Evolutionary conservation across 768 basidiomycete species (phyloP).

Genomic region (Lactarius deliciosus): DNA sequence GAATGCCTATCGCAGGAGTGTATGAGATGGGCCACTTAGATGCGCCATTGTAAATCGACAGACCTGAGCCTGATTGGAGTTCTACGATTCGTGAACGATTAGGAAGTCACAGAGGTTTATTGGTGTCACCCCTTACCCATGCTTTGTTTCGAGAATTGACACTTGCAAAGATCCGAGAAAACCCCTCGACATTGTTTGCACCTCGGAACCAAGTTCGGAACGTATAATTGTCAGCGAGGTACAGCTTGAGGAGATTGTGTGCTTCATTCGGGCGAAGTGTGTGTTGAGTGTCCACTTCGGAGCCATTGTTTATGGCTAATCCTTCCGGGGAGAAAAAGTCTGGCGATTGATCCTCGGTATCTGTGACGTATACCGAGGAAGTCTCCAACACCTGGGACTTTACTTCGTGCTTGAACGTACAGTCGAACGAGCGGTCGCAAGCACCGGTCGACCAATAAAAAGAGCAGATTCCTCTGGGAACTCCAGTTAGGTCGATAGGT

Average conservation of each 20-base stretch:
- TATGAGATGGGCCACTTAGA: neutral
- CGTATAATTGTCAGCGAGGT: slow-evolving; percentile 30
- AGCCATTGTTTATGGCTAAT: slow-evolving; percentile 29
- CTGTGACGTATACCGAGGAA: neutral
- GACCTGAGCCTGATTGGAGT: slow-evolving; percentile 36
- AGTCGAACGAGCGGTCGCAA: slow-evolving; percentile 34
- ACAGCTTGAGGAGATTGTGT: slow-evolving; percentile 34
- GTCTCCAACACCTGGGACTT: slow-evolving; percentile 12
- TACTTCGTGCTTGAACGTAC: slow-evolving; percentile 32
- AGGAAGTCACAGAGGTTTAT: neutral
- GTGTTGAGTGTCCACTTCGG: slow-evolving; percentile 16
- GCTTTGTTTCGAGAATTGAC: slow-evolving; percentile 31
- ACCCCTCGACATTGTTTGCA: slow-evolving; percentile 32
- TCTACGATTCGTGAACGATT: slow-evolving; percentile 20
- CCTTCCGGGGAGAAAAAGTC: slow-evolving; percentile 33
- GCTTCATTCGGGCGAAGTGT: slow-evolving; percentile 31
- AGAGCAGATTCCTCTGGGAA: slow-evolving; percentile 33
- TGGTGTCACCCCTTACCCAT: slow-evolving; percentile 29
- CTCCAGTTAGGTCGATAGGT: slow-evolving; percentile 7
- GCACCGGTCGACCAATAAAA: slow-evolving; percentile 36
- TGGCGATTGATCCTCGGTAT: slow-evolving; percentile 8
- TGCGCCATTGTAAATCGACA: neutral
- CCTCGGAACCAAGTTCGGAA: slow-evolving; percentile 26
- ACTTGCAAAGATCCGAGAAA: slow-evolving; percentile 33
- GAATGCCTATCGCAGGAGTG: slow-evolving; percentile 30